Evolutionary conservation across 352 stramenopile genomes (phyloP), one percentile per base, ranked within the genome.

Genomic region (Globisporangium acanthophoron): DNA sequence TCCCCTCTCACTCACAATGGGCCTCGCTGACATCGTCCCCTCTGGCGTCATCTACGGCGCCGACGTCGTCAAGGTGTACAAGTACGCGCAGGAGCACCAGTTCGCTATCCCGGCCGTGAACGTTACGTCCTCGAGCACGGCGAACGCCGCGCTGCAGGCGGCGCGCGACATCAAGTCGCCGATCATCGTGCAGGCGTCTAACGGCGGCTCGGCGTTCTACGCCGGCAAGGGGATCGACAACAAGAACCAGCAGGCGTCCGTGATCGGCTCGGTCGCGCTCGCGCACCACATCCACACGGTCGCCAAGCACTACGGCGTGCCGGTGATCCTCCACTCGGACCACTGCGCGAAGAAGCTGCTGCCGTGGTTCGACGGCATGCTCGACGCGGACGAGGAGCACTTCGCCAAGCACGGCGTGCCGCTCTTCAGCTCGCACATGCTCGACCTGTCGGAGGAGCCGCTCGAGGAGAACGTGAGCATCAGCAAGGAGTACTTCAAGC

Each of bases 81-180:
- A 90, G 61, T 96, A 97, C 74, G 91, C 91, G 52, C 94, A 97
- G 71, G 80, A 96, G 67, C 70, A 97, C 80, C 87, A 86, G 61
- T 99, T 98, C 64, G 97, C 97, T 64, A 99, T 99, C 82, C 97
- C 97, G 61, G 97, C 96, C 56, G 96, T 99, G 21, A 99, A 99
- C 80, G 96, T 96, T 63, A 97, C 97, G 51, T 98, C 90, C 48
- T 97, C 91, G 41, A 96, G 88, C 73, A 98, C 96, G 56, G 93
- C 96, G 58, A 99, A 99, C 76, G 74, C 95, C 20, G 96, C 93
- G 60, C 96, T 99, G 73, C 94, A 99, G 76, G 97, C 96, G 29
- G 96, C 96, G 56, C 89, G 89, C 62, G 92, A 97, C 76, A 97
- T 98, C 78, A 96, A 98, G 69, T 95, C 84, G 55, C 96, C 96